Percentiles rank a stretch among this genome's conserved stretches.
Evolutionary conservation across 495 filamentous ascomycete genomes (phyloP).

Genomic region (Geopyxis carbonaria): DNA sequence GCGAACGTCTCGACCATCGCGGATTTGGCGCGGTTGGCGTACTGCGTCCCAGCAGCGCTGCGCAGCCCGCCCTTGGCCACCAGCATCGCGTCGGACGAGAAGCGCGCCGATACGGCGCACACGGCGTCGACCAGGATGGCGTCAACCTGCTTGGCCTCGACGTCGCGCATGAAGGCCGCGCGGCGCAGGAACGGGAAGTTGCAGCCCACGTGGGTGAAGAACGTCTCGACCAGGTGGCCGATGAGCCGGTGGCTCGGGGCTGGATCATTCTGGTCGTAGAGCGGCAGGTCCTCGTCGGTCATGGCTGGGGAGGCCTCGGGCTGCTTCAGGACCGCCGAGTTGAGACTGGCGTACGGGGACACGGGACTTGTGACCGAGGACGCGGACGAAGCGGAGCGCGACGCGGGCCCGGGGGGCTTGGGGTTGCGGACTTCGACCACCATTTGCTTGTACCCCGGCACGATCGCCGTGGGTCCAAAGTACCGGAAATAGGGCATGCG

Average conservation of each 20-base stretch:
- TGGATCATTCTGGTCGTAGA: constrained; percentile 56
- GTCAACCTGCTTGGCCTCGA: constrained; percentile 64
- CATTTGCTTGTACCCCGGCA: constrained; percentile 86
- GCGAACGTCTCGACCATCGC: constrained; percentile 59
- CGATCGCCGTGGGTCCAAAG: constrained; percentile 76
- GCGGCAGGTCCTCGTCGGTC: constrained; percentile 45
- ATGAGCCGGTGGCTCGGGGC: constrained; percentile 54
- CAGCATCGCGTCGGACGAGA: constrained; percentile 50
- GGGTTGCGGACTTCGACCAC: constrained; percentile 53
- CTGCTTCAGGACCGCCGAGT: not conserved
- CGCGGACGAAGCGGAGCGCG: not conserved
- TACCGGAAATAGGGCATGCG: constrained; percentile 78
- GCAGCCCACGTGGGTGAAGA: constrained; percentile 62
- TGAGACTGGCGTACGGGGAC: not conserved
- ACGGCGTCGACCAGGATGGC: constrained; percentile 75
- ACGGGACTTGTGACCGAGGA: constrained; percentile 1
- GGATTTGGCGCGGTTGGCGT: constrained; percentile 59
- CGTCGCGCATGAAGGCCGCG: constrained; percentile 47
- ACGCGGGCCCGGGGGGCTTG: not conserved
- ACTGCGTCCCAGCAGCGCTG: constrained; percentile 42
- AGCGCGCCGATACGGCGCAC: constrained; percentile 64
- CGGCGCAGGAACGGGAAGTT: constrained; percentile 65
- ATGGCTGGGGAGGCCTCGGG: not conserved
- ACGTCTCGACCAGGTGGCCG: constrained; percentile 54
- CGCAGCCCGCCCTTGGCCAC: too few species aligned